phyloP scores from a whole-genome alignment of 2,329 filamentous ascomycete species.

The Alternaria ventricosa region DNA sequence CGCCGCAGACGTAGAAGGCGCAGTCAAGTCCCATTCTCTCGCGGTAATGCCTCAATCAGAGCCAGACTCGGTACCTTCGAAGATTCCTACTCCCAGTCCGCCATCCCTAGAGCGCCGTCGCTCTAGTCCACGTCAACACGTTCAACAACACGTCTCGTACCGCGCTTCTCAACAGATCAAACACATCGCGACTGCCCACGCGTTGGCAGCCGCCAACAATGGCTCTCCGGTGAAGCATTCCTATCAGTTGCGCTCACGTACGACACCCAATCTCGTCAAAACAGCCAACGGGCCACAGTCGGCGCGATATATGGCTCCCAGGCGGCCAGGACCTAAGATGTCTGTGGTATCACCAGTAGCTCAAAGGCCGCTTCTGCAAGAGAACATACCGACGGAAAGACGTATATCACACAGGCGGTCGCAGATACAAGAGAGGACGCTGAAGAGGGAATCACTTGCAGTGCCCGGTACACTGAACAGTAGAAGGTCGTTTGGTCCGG shows the following conservation, averaged over 20 bases:
- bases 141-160: constrained; percentile 16
- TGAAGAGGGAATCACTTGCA: constrained; percentile 27
- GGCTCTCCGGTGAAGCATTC: constrained; percentile 22
- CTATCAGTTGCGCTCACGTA: constrained; percentile 34
- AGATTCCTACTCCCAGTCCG: constrained; percentile 41
- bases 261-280: constrained; percentile 39
- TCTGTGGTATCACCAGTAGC: constrained; percentile 10
- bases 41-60: constrained; percentile 11
- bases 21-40: constrained; percentile 4
- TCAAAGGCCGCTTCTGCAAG: constrained; percentile 21
- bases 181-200: constrained; percentile 21
- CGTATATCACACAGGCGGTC: constrained; percentile 21
- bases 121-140: constrained; percentile 39
- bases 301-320: constrained; percentile 24
- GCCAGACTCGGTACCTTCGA: constrained; percentile 20
- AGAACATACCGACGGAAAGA: constrained; percentile 30
- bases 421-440: constrained; percentile 26
- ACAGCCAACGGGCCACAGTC: constrained; percentile 12
- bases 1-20: constrained; percentile 4
- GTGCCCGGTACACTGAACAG: constrained; percentile 14
- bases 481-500: constrained; percentile 26
- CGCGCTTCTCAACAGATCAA: constrained; percentile 26
- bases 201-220: constrained; percentile 12
- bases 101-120: constrained; percentile 21
- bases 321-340: constrained; percentile 22